These are phyloP conservation scores for Datura wrightii DNA, from an alignment of 257 asterid genomes.

Conservation along the genomic window DNA sequence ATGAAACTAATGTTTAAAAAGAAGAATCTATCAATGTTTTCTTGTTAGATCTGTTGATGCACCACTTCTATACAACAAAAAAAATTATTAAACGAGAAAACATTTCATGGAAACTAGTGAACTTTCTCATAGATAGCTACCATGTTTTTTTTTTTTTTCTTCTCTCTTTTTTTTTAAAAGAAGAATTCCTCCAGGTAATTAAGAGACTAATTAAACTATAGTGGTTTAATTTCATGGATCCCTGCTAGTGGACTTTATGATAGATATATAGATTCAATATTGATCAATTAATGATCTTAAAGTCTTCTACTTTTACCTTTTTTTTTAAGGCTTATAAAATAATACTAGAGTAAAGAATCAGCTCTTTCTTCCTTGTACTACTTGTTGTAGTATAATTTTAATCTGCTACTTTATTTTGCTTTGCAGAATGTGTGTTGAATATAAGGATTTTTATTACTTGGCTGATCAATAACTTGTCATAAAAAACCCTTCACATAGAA, in stretches of 20 bases:
- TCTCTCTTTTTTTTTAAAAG: too few relatives aligned
- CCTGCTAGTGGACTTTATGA: not conserved
- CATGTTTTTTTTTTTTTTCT: not conserved
- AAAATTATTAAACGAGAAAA: not conserved
- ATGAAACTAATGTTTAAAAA: constrained; percentile 15
- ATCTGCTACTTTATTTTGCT: not conserved
- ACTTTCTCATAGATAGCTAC: not conserved
- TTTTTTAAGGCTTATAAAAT: not conserved
- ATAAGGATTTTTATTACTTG: too few relatives aligned
- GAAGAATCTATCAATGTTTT: constrained; percentile 25
- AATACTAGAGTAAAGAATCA: constrained; percentile 4
- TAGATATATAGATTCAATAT: not conserved
- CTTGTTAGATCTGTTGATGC: not conserved
- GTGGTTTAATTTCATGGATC: not conserved
- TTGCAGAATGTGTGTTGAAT: too few relatives aligned
- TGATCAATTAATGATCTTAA: not conserved
- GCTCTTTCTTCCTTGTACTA: not conserved
- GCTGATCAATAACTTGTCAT: too few relatives aligned
- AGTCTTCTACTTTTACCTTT: constrained; percentile 21
- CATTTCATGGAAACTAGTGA: not conserved
- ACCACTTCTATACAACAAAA: not conserved
- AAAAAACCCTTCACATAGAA: too few relatives aligned
- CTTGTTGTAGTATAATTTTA: not conserved
- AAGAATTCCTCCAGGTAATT: not conserved
- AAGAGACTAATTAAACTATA: not conserved